Base-by-base conservation (phyloP, 768 basidiomycete species). In the Termitomyces sp. region DNA sequence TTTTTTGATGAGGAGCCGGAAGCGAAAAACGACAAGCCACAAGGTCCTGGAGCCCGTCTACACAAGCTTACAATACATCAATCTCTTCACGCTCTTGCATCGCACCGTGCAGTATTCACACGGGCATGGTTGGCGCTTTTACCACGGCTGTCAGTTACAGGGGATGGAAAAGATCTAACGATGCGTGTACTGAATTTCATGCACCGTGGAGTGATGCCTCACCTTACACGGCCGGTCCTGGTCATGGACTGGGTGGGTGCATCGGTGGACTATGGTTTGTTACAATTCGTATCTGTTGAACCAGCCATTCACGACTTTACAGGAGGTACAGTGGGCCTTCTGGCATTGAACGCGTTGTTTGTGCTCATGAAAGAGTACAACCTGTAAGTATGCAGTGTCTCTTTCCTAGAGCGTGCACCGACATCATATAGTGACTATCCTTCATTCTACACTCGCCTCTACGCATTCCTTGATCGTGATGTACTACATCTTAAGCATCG, bases 201-300 rank as follows among this genome's bases (percentile, higher is more conserved):
- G 79, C 93, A 96, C 69, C 77, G 84, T 13, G 84, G 87, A 5
- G 87, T 95, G 13, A 72, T 96, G 68, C 94, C 94, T 0, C 86
- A 94, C 69, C 68, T 95, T 48, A 92, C 90, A 0, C 72, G 89
- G 40, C 85, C 89, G 0, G 76, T 90, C 49, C 71, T 91, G 52
- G 79, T 90, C n/a, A 93, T 94, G 88, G 93, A 96, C 68, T 97
- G 94, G 92, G 80, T 96, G 40, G 83, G 86, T 28, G 83, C 83
- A 2, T 91, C 90, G 62, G 87, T 94, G 13, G 92, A 95, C 67
- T 77, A 82, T 63, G 93, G 92, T 87, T 55, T 60, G 83, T 68
- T 40, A 55, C 14, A 30, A 20, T 30, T 52, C 30, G 11, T 28
- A 28, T 36, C 22, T 22, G 52, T 20, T 35, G 24, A 20, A 55